phyloP scores from a whole-genome alignment of 495 filamentous ascomycete species.

The Podospora appendiculata region DNA sequence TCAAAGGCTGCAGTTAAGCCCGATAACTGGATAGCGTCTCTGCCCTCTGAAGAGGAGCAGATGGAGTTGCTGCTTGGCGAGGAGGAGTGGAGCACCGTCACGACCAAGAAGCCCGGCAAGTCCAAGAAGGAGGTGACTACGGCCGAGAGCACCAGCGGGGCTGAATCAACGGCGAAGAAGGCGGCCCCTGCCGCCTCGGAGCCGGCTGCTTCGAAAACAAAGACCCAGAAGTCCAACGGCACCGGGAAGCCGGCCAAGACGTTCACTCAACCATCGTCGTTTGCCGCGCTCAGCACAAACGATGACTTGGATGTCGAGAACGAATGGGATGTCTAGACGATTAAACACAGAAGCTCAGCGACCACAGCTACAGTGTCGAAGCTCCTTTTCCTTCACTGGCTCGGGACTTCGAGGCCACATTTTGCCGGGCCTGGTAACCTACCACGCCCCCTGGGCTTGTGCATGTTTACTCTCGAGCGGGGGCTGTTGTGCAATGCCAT shows the following conservation, averaged over 20 bases:
- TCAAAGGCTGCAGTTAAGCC: slow-evolving; percentile 16
- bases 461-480: no score
- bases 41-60: slow-evolving; percentile 83
- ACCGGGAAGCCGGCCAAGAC: slow-evolving; percentile 20
- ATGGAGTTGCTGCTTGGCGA: slow-evolving; percentile 57
- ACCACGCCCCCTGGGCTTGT: no score
- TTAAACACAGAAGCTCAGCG: background rate
- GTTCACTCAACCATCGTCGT: slow-evolving; percentile 35
- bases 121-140: slow-evolving; percentile 34
- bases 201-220: slow-evolving; percentile 8
- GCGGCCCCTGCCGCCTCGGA: background rate
- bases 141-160: slow-evolving; percentile 19
- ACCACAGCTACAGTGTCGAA: background rate
- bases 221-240: slow-evolving; percentile 16
- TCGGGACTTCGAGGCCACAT: no score
- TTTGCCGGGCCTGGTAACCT: no score
- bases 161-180: slow-evolving; percentile 12
- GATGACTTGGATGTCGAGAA: slow-evolving; percentile 31
- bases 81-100: slow-evolving; percentile 69
- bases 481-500: no score
- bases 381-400: no score
- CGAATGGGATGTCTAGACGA: slow-evolving; percentile 38
- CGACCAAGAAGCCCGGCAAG: slow-evolving; percentile 57
- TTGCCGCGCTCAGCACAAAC: slow-evolving; percentile 38
- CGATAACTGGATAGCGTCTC: slow-evolving; percentile 45